A percentile compares a stretch with the other conserved stretches of the same genome.
phyloP scores from a whole-genome alignment of 1,139 yeast species.

The Protomyces macrosporus region DNA sequence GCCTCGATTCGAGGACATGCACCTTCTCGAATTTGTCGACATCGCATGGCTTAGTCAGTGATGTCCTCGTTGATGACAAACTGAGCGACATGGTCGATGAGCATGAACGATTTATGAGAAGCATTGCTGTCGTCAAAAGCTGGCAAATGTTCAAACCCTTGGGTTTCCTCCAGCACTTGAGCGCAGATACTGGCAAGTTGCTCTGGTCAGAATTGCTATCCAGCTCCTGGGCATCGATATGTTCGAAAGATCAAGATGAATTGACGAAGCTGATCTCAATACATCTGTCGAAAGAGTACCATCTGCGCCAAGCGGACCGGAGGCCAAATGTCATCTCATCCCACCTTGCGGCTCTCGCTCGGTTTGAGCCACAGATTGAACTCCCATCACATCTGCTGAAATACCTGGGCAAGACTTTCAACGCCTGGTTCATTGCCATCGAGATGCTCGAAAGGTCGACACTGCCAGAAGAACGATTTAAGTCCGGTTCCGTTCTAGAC shows the following conservation, averaged over 20 bases:
- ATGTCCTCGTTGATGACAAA: slow-evolving; percentile 32
- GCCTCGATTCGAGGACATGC: slow-evolving; percentile 7
- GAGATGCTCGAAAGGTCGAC: slow-evolving; percentile 62
- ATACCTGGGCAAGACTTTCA: slow-evolving; percentile 77
- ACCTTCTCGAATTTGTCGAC: slow-evolving; percentile 31
- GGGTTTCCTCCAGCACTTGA: slow-evolving; percentile 74
- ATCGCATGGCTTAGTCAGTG: slow-evolving; percentile 17
- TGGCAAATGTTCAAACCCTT: slow-evolving; percentile 63
- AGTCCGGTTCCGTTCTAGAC: slow-evolving; percentile 48
- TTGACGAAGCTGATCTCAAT: slow-evolving; percentile 74
- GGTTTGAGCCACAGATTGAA: slow-evolving; percentile 59
- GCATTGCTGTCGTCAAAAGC: slow-evolving; percentile 49
- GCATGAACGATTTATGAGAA: slow-evolving; percentile 51
- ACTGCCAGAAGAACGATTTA: slow-evolving; percentile 49
- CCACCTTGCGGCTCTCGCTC: slow-evolving; percentile 67
- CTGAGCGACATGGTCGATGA: slow-evolving; percentile 31
- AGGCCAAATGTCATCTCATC: slow-evolving; percentile 86
- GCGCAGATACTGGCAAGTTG: slow-evolving; percentile 71
- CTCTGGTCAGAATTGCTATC: slow-evolving; percentile 87
- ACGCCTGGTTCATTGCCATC: slow-evolving; percentile 89
- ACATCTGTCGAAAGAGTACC: slow-evolving; percentile 82
- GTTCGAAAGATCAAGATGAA: slow-evolving; percentile 74
- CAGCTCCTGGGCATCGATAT: slow-evolving; percentile 64
- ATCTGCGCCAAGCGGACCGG: slow-evolving; percentile 76
- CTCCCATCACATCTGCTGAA: slow-evolving; percentile 94